Evolutionary conservation across 306 rosid genomes (phyloP), one percentile per base, ranked within the genome.

Genomic region (Quercus berberidifolia): DNA sequence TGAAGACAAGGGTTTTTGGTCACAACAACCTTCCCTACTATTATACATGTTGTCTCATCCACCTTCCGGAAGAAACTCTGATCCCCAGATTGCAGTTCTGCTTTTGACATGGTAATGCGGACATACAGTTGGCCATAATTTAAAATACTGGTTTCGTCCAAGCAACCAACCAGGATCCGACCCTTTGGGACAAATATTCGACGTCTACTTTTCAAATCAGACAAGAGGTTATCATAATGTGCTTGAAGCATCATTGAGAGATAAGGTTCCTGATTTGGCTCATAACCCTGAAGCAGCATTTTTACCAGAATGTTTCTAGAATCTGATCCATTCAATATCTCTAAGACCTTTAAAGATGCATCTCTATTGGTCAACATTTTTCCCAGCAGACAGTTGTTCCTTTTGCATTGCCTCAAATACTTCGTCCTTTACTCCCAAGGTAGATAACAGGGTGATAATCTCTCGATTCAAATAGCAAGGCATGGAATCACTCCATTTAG

Each of bases 1-100:
- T 93, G 97, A 85, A 93, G 97, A 83, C 97, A 93, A 8, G 92
- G 98, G 80, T 93, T 93, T 84, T 93, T 93, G 33, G 93, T 94
- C 72, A 91, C 84, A 51, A 88, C 93, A 38, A 93, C 97, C 10
- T 51, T 74, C 51, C 95, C 97, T 82, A 82, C 78, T 83, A 94
- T 28, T 26, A 84, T 81, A 14, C 86, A 75, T 15, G 97, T 91
- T 71, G 68, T 72, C 74, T 90, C 97, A 55, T 85, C 94, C 81
- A 90, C 87, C 84, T 79, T 84, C 85, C 76, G 82, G 31, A 93
- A 88, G 78, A 78, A 85, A 63, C 74, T 81, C 68, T 91, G 92
- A 86, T 91, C 83, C 73, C 54, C 85, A 81, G 60, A 17, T 74
- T 83, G 85, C 68, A 80, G 91, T 92, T 75, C 92, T 25, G 88